Conservation (phyloP, 2,329 filamentous ascomycete species). For the Hortaea werneckii region DNA sequence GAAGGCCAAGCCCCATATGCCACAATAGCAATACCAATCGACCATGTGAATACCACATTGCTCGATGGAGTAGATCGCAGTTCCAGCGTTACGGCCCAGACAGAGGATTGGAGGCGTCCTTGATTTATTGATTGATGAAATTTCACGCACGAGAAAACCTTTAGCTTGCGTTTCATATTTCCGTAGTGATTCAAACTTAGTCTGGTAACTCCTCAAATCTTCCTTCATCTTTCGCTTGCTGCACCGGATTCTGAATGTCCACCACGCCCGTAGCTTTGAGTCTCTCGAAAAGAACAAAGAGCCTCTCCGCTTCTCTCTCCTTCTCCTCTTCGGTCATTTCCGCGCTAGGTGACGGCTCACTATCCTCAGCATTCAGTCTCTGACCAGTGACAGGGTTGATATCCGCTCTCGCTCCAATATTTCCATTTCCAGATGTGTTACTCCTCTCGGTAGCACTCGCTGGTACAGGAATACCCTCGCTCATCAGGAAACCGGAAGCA, state of each 20-base stretch:
- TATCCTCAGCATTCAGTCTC: slow-evolving; percentile 36
- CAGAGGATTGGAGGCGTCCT: too few species aligned
- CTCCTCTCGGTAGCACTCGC: slow-evolving; percentile 51
- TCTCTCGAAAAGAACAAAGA: slow-evolving; percentile 84
- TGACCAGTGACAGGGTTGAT: slow-evolving; percentile 87
- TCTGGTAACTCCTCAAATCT: slow-evolving; percentile 55
- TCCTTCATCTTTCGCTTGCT: slow-evolving; percentile 57
- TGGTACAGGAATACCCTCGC: slow-evolving; percentile 70
- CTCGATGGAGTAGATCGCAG: too few species aligned
- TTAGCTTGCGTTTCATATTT: too few species aligned
- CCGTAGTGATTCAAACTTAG: background rate
- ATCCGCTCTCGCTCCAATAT: slow-evolving; percentile 22
- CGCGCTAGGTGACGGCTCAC: slow-evolving; percentile 53
- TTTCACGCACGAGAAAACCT: background rate
- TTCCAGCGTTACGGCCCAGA: too few species aligned
- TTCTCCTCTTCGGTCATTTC: slow-evolving; percentile 89
- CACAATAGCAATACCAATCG: too few species aligned
- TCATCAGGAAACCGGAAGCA: slow-evolving; percentile 80
- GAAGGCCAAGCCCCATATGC: background rate
- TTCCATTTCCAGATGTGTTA: slow-evolving; percentile 22
- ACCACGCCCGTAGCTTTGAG: slow-evolving; percentile 67
- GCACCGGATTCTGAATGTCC: slow-evolving; percentile 68
- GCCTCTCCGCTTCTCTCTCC: slow-evolving; percentile 75
- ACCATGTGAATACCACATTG: too few species aligned
- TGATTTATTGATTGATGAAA: background rate